Evolutionary conservation across 2,329 filamentous ascomycete species (phyloP), one percentile per base, ranked within the genome.

Genomic region (Diplocarpon rosae): DNA sequence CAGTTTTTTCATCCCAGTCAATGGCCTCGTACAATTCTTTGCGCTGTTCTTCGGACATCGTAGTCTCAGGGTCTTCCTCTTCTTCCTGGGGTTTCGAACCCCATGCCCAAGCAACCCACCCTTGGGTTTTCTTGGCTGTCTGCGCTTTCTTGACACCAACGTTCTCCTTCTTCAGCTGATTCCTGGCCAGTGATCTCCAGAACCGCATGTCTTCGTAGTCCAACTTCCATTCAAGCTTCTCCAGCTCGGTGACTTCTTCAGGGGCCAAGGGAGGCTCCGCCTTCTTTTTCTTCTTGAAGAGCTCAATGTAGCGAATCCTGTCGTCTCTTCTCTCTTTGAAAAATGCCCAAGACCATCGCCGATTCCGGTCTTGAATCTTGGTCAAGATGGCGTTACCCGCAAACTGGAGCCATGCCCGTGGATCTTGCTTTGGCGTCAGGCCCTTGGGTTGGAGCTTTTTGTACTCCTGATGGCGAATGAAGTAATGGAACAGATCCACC

Each of bases 11-110:
- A 51, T 98, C 86, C 81, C 90, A 99, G 58, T 96, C 92, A 57
- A 99, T 99, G 39, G 87, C 93, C 55, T 93, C 83, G 63, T 96
- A 98, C 9, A 99, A 75, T 65, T 98, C 90, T 62, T 96, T 88
- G 34, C 90, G 82, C 62, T 99, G 89, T 63, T 96, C 82, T 50
- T 98, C 92, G 0, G 86, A 93, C 73, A 98, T 94, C 48, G 87
- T 78, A 0, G 81, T 85, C 50, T 89, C 84, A 54, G 93, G 83
- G 36, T 84, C 72, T 33, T 84, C 74, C 40, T 73, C 68, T 40
- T 81, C 71, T 31, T 62, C 58, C 27, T 67, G 58, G 1, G 80
- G 75, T 56, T 88, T 85, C 1, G 80, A 73, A 15, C 90, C 89
- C 89, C 90, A 96, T 27, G 86, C 75, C 89, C 90, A 99, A 24